Evolutionary conservation across 345 rosid species (phyloP), one percentile per base, ranked within the genome.

Genomic region (Psidium guajava): DNA sequence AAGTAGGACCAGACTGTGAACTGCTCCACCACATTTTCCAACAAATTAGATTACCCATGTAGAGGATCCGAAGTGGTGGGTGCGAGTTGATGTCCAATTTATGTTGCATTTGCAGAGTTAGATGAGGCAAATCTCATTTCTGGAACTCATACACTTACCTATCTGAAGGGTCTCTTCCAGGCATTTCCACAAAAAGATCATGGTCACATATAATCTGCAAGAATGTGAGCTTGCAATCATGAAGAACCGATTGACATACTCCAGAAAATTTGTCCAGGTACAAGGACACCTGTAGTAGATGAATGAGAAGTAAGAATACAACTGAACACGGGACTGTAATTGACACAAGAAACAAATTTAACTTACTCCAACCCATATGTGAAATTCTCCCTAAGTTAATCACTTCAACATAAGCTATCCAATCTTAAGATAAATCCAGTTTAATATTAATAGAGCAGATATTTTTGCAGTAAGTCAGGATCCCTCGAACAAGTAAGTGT

Each of bases 161-260:
- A 87, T 97, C 99, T 81, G 99, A 97, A 89, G 99, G 99, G 90
- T 97, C 98, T 91, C 98, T 94, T 84, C 99, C 99, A 5, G 99
- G 99, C 99, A 97, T 96, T 93, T 97, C 99, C 82, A 96, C 99
- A 87, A 93, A 97, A 90, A 97, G 98, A 89, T 97, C 99, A 88
- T 97, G 99, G 91, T 97, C 99, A 49, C 98, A 96, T 87, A 96
- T 86, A 87, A 97, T 95, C 93, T 96, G 99, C 91, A 97, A 87
- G 92, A 95, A 96, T 74, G 98, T 94, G 54, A 97, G 98, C 93
- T 97, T 97, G 93, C 98, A 97, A 51, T 97, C 99, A 88, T 97
- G 99, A 88, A 97, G 91, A 84, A 92, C 93, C 51, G 99, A 93
- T 88, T 93, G 99, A 77, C 99, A 97, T 80, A 97, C 97, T 86